Percentiles rank a stretch among this genome's conserved stretches.
Evolutionary conservation across 2,329 filamentous ascomycete species (phyloP).

Genomic region (Cytospora leucostoma): DNA sequence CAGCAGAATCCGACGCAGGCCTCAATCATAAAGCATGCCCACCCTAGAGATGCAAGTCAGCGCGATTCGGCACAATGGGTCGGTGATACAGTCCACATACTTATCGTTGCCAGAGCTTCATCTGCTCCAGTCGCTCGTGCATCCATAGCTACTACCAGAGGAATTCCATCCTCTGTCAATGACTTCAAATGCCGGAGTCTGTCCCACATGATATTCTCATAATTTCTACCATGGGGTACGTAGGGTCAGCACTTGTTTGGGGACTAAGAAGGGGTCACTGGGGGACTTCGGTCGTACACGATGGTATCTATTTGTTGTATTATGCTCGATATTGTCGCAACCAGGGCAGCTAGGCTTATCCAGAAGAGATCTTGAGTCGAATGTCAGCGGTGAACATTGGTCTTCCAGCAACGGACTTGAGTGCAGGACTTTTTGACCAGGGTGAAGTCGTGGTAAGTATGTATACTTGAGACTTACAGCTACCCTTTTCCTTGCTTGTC

Average conservation of each 20-base stretch:
- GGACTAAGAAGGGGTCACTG: not conserved
- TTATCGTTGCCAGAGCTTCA: conserved; percentile 12
- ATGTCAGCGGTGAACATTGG: not conserved
- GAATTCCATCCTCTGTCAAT: conserved; percentile 1
- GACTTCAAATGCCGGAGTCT: conserved; percentile 8
- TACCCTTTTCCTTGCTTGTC: conserved; percentile 23
- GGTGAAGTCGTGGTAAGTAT: not conserved
- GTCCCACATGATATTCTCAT: conserved; percentile 23
- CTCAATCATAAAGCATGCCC: conserved; percentile 19
- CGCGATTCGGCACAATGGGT: not conserved
- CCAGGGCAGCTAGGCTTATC: conserved; percentile 7
- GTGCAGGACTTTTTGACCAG: not conserved
- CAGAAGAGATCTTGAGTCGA: conserved; percentile 18
- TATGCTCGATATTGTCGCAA: conserved; percentile 22
- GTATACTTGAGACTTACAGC: conserved; percentile 16
- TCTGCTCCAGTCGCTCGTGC: conserved; percentile 11
- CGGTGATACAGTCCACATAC: conserved; percentile 7
- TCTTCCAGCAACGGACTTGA: not conserved
- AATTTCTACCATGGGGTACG: conserved; percentile 14
- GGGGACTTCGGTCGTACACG: conserved; percentile 8
- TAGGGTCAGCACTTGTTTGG: not conserved
- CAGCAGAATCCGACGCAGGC: conserved; percentile 23
- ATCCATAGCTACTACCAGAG: conserved; percentile 8
- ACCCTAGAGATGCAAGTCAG: conserved; percentile 11
- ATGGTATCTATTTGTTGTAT: conserved; percentile 17